These are phyloP conservation scores for Chlamydomonas sphaeroides DNA, from an alignment of 139 green algal genomes.

Conservation along the genomic window DNA sequence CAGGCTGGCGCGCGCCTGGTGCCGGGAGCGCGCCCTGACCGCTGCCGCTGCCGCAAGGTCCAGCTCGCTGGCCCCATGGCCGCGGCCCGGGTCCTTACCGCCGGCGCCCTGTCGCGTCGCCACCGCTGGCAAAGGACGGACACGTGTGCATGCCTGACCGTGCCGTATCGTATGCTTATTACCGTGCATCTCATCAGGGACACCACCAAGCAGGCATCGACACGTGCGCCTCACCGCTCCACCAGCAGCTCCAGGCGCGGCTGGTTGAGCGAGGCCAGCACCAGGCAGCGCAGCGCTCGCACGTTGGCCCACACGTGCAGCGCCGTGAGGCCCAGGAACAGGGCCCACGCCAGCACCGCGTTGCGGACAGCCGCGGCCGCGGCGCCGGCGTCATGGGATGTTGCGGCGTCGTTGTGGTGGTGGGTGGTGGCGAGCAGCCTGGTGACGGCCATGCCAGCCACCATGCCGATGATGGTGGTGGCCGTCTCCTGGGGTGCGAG, in stretches of 20 bases:
- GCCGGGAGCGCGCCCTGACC: too few relatives aligned
- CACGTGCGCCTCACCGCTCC: conserved; percentile 6
- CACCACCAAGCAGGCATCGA: too few relatives aligned
- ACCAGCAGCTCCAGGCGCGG: conserved; percentile 70
- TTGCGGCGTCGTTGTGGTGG: too few relatives aligned
- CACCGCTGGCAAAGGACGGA: too few relatives aligned
- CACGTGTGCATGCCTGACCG: too few relatives aligned
- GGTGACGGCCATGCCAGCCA: conserved; percentile 78
- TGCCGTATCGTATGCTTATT: too few relatives aligned
- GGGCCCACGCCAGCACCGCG: conserved; percentile 35
- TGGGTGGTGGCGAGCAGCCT: conserved; percentile 27
- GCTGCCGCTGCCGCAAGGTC: too few relatives aligned
- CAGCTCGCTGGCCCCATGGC: too few relatives aligned
- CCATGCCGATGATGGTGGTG: conserved; percentile 81
- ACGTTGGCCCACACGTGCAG: conserved; percentile 88
- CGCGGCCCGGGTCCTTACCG: too few relatives aligned
- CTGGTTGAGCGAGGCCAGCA: conserved; percentile 79
- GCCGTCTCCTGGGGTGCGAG: conserved; percentile 70
- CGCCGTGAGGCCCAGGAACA: conserved; percentile 65
- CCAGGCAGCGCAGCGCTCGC: conserved; percentile 76
- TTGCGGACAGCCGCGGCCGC: not conserved
- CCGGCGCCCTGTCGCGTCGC: too few relatives aligned
- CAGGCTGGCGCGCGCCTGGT: too few relatives aligned
- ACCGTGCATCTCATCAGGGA: too few relatives aligned
- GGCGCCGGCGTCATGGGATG: not conserved